Evolutionary conservation across 2,329 filamentous ascomycete genomes (phyloP).

Genomic region (Xylariaceae sp.): DNA sequence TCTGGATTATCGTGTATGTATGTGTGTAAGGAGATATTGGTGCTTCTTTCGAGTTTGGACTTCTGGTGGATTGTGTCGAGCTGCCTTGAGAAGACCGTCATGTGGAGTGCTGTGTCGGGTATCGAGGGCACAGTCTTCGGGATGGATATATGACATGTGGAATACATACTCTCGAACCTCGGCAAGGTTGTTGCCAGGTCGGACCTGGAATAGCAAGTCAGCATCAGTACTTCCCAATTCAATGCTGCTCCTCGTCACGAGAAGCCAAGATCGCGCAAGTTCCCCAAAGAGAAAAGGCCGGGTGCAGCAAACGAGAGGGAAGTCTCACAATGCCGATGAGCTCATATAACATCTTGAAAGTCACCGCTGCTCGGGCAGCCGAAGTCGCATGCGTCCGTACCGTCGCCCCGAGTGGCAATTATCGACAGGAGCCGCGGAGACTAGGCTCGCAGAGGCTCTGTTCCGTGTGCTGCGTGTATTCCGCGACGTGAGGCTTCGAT

Average conservation of each 20-base stretch:
- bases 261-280: background rate
- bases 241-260: constrained; percentile 9
- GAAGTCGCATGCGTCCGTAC: background rate
- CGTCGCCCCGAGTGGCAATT: background rate
- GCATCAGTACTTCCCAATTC: background rate
- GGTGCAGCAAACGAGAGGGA: background rate
- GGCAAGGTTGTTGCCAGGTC: constrained; percentile 71
- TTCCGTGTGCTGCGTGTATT: background rate
- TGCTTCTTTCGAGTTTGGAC: too few relatives aligned
- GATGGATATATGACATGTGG: background rate
- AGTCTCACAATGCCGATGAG: constrained; percentile 83
- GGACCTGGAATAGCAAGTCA: constrained; percentile 61
- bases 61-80: background rate
- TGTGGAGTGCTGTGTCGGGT: background rate
- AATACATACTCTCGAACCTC: constrained; percentile 91
- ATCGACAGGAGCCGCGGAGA: background rate
- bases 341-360: constrained; percentile 75
- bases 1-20: background rate
- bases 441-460: too few relatives aligned
- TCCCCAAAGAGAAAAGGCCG: background rate
- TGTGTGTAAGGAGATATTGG: too few relatives aligned
- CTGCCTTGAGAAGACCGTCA: background rate
- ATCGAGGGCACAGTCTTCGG: background rate
- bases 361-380: background rate
- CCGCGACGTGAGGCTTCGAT: background rate